A percentile compares a stretch with the other conserved stretches of the same genome.
phyloP scores from a whole-genome alignment of 352 stramenopile species.

The Phytophthora citricola region DNA sequence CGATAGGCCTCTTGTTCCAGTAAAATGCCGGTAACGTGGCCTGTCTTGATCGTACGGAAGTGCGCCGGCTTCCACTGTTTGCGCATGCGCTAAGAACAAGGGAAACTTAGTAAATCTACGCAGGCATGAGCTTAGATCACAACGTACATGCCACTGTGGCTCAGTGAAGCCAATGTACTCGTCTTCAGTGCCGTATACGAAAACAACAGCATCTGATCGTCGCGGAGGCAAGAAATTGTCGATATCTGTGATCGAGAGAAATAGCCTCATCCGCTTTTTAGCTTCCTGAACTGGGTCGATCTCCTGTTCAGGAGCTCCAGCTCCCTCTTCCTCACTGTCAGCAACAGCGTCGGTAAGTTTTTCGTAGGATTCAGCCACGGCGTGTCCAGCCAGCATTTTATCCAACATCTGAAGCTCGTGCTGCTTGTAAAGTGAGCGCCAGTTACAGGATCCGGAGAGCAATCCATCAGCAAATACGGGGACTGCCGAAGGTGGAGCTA shows the following conservation, averaged over 20 bases:
- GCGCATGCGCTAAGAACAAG: slow-evolving; percentile 47
- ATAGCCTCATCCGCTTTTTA: slow-evolving; percentile 81
- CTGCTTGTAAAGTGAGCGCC: slow-evolving; percentile 71
- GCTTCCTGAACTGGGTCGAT: slow-evolving; percentile 67
- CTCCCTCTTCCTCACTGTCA: slow-evolving; percentile 2
- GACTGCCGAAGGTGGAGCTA: slow-evolving; percentile 72
- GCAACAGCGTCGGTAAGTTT: slow-evolving; percentile 5
- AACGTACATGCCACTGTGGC: slow-evolving; percentile 62
- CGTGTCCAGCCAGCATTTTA: slow-evolving; percentile 64
- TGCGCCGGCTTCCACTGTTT: slow-evolving; percentile 62
- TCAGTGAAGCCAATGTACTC: slow-evolving; percentile 76
- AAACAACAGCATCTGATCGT: slow-evolving; percentile 73
- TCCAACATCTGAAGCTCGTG: slow-evolving; percentile 73
- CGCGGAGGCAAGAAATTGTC: slow-evolving; percentile 77
- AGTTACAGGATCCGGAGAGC: slow-evolving; percentile 82
- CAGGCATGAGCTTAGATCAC: background rate
- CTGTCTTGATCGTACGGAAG: slow-evolving; percentile 72
- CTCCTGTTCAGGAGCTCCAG: background rate
- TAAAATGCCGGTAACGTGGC: slow-evolving; percentile 83
- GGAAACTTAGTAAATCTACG: background rate
- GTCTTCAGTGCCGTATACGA: slow-evolving; percentile 80
- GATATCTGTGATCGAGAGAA: slow-evolving; percentile 85
- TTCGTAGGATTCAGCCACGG: slow-evolving; percentile 35
- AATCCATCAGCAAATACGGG: slow-evolving; percentile 80
- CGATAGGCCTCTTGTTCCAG: slow-evolving; percentile 73